Evolutionary conservation across 2,329 filamentous ascomycete species (phyloP).

Genomic region (Stemphylium lycopersici): DNA sequence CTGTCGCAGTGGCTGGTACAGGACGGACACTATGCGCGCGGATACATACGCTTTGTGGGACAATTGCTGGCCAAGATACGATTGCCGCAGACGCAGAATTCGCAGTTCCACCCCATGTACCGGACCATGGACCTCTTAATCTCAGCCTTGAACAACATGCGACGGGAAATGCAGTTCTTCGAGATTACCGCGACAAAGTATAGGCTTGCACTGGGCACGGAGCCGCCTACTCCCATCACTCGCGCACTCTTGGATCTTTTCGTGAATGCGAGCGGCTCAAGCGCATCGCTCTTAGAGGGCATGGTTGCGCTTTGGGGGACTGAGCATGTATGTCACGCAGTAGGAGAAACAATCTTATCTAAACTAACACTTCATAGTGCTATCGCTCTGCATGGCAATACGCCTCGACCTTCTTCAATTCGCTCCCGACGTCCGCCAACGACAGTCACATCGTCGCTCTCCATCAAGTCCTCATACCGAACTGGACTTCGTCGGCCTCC

Average conservation of each 20-base stretch:
- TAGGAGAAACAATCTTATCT: no score
- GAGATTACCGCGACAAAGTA: constrained; percentile 67
- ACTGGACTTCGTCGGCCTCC: constrained; percentile 59
- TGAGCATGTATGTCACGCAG: constrained; percentile 59
- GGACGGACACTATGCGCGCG: constrained; percentile 73
- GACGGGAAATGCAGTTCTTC: constrained; percentile 71
- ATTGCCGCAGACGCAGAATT: constrained; percentile 56
- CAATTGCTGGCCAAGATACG: constrained; percentile 67
- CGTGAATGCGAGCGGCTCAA: constrained; percentile 60
- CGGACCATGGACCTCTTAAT: constrained; percentile 67
- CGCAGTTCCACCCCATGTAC: constrained; percentile 58
- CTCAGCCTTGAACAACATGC: constrained; percentile 69
- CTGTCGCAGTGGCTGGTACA: constrained; percentile 73
- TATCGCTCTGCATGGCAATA: constrained; percentile 58
- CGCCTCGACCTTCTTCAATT: constrained; percentile 51
- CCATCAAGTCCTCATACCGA: constrained; percentile 58
- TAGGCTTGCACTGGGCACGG: constrained; percentile 58
- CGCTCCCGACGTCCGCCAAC: constrained; percentile 46
- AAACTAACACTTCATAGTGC: constrained; percentile 41
- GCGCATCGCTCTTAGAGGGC: constrained; percentile 66
- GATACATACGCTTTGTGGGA: constrained; percentile 71
- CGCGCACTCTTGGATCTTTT: constrained; percentile 65
- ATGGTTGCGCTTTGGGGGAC: constrained; percentile 79
- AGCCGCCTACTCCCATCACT: constrained; percentile 57
- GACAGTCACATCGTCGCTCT: constrained; percentile 56